phyloP scores from a whole-genome alignment of 1,139 yeast genomes.

The Candida neerlandica region DNA sequence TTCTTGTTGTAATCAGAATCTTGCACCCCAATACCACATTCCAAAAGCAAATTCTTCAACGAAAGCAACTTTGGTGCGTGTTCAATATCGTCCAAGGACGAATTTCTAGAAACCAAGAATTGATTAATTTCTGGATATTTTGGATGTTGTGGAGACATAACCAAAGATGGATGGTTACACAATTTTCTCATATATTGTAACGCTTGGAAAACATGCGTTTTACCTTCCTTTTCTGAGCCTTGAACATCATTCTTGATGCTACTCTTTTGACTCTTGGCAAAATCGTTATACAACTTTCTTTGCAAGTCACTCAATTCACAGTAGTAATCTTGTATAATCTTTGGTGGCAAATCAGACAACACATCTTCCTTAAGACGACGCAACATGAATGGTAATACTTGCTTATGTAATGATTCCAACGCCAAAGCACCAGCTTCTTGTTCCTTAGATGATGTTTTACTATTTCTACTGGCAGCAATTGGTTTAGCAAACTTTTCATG shows the following conservation, averaged over 20 bases:
- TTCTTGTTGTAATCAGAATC: conserved; percentile 45
- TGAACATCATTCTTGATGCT: conserved; percentile 66
- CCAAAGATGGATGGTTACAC: conserved; percentile 96
- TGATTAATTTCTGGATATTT: conserved; percentile 66
- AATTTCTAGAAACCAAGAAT: conserved; percentile 59
- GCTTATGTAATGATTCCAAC: conserved; percentile 92
- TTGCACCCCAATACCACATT: conserved; percentile 88
- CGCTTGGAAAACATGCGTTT: conserved; percentile 96
- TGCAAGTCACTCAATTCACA: conserved; percentile 94
- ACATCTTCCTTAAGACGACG: conserved; percentile 97
- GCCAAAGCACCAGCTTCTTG: conserved; percentile 98
- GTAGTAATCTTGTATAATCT: conserved; percentile 96
- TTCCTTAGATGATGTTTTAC: conserved; percentile 89
- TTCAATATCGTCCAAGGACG: conserved; percentile 67
- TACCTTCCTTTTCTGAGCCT: conserved; percentile 51
- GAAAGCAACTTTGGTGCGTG: conserved; percentile 93
- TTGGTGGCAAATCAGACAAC: conserved; percentile 93
- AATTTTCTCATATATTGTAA: conserved; percentile 95
- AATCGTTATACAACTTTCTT: conserved; percentile 82
- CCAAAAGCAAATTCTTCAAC: conserved; percentile 74
- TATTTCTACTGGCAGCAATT: conserved; percentile 89
- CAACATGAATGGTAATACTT: conserved; percentile 92
- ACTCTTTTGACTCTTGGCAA: conserved; percentile 83
- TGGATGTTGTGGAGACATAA: conserved; percentile 84
- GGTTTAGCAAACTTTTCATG: conserved; percentile 97